These are phyloP conservation scores for Erythrobasidium hasegawianum DNA, from an alignment of 1,284 basidiomycete genomes.

Conservation along the genomic window DNA sequence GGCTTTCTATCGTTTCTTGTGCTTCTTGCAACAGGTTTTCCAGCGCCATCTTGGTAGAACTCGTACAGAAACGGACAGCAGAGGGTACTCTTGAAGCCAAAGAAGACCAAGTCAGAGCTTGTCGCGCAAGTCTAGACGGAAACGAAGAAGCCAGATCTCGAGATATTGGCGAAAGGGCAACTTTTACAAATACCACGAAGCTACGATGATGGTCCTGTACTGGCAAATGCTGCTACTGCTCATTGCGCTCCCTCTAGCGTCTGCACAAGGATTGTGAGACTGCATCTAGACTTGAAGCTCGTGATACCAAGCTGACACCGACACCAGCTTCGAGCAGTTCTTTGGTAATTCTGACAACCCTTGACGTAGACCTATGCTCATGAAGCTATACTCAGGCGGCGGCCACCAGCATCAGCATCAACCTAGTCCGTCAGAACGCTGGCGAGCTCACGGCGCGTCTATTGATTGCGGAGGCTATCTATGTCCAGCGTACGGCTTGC, in stretches of 20 bases:
- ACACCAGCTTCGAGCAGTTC: constrained; percentile 26
- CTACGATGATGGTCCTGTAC: neutral
- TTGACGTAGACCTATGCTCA: too few relatives aligned
- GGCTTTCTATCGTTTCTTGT: constrained; percentile 1
- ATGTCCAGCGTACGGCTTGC: constrained; percentile 21
- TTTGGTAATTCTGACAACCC: constrained; percentile 19
- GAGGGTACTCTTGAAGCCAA: too few relatives aligned
- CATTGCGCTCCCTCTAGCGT: neutral
- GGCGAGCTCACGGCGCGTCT: constrained; percentile 24
- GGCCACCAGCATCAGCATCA: constrained; percentile 27
- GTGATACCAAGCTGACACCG: neutral
- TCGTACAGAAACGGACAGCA: too few relatives aligned
- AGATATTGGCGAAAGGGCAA: neutral
- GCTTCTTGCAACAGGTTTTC: neutral
- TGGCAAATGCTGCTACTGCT: neutral
- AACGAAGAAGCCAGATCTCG: neutral
- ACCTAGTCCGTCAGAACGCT: constrained; percentile 20
- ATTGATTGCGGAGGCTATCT: constrained; percentile 33
- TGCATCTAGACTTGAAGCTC: neutral
- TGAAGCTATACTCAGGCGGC: constrained; percentile 13
- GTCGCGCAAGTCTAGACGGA: neutral
- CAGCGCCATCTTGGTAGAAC: too few relatives aligned
- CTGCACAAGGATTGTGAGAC: constrained; percentile 33
- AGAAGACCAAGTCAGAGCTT: too few relatives aligned
- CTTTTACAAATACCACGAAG: neutral